Conservation (phyloP, 805 yeast species). For the Debaryomyces hansenii region DNA sequence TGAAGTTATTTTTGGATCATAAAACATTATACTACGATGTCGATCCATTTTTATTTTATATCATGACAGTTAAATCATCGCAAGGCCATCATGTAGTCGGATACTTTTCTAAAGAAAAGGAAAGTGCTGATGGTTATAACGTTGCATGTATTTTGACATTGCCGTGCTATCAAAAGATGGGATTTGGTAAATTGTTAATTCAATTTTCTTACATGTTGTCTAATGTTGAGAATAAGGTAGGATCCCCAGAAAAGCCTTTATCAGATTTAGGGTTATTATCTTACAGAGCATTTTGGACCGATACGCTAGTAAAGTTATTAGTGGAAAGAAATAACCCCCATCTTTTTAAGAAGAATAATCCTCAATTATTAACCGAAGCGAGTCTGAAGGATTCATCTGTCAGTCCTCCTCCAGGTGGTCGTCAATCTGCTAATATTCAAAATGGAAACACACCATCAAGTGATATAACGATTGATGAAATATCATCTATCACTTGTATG, state of each 20-base stretch:
- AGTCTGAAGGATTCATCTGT: constrained; percentile 27
- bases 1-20: constrained; percentile 90
- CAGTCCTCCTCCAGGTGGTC: constrained; percentile 19
- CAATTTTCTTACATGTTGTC: constrained; percentile 93
- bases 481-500: constrained; percentile 84
- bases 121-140: constrained; percentile 90
- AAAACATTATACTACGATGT: constrained; percentile 96
- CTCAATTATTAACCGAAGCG: constrained; percentile 30
- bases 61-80: constrained; percentile 90
- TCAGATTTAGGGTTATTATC: constrained; percentile 92
- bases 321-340: constrained; percentile 54
- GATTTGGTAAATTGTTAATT: constrained; percentile 87
- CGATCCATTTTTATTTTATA: constrained; percentile 93
- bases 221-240: constrained; percentile 83
- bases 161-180: constrained; percentile 95
- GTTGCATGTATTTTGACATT: constrained; percentile 95
- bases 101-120: constrained; percentile 95
- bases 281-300: constrained; percentile 96
- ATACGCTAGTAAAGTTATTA: constrained; percentile 71
- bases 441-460: constrained; percentile 14
- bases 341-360: constrained; percentile 37
- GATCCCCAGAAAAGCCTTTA: constrained; percentile 96
- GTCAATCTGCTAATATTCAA: constrained; percentile 1
- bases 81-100: constrained; percentile 96
- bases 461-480: constrained; percentile 86